Evolutionary conservation across 257 asterid genomes (phyloP).

Genomic region (Penstemon davidsonii): DNA sequence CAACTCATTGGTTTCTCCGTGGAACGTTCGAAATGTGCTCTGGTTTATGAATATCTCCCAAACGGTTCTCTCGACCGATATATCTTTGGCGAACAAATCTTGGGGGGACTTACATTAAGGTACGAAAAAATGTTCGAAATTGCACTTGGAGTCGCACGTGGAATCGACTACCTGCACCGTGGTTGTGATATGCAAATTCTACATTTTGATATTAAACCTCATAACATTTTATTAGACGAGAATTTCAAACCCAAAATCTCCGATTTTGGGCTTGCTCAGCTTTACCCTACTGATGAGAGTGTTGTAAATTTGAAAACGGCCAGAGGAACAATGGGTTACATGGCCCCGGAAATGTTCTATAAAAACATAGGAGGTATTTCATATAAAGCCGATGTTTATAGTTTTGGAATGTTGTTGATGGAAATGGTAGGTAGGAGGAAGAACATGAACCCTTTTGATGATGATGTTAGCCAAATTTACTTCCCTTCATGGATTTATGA

Average conservation of each 20-base stretch:
- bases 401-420: slow-evolving; percentile 47
- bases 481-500: slow-evolving; percentile 50
- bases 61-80: slow-evolving; percentile 53
- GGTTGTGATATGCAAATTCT: slow-evolving; percentile 48
- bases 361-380: slow-evolving; percentile 43
- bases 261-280: slow-evolving; percentile 42
- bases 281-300: slow-evolving; percentile 29
- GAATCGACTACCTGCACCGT: slow-evolving; percentile 43
- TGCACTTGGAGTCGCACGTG: slow-evolving; percentile 45
- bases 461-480: slow-evolving; percentile 40
- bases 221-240: slow-evolving; percentile 37
- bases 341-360: slow-evolving; percentile 49
- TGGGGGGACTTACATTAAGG: slow-evolving; percentile 31
- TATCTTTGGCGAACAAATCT: slow-evolving; percentile 36
- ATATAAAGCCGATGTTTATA: slow-evolving; percentile 44
- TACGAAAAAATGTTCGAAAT: slow-evolving; percentile 45
- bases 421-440: slow-evolving; percentile 41
- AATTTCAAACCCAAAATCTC: slow-evolving; percentile 43
- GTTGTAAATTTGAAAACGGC: slow-evolving; percentile 34
- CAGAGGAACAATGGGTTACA: slow-evolving; percentile 49
- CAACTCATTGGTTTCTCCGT: slow-evolving; percentile 51
- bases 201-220: slow-evolving; percentile 49
- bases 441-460: slow-evolving; percentile 37
- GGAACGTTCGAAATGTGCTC: slow-evolving; percentile 45
- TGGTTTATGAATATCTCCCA: slow-evolving; percentile 50